Percentiles rank a stretch among this genome's conserved stretches.
Conservation (phyloP, 2,329 filamentous ascomycete species). For the Pseudodiploospora longispora region DNA sequence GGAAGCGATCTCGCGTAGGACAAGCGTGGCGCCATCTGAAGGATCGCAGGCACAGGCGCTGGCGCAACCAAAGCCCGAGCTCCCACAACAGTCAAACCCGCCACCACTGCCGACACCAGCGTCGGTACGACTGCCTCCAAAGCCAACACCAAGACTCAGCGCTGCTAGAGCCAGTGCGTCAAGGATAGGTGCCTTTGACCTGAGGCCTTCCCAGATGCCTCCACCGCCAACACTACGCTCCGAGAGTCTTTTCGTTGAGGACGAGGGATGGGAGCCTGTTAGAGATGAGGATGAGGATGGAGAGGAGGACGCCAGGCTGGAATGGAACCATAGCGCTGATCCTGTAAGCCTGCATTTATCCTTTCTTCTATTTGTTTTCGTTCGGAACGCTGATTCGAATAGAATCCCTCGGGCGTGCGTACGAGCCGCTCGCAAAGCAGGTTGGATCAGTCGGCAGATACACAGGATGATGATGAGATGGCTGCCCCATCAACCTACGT, state of each 20-base stretch:
- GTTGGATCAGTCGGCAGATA: slow-evolving; percentile 13
- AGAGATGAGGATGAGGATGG: slow-evolving; percentile 51
- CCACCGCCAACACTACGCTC: slow-evolving; percentile 51
- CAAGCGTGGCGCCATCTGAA: slow-evolving; percentile 31
- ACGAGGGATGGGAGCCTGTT: slow-evolving; percentile 68
- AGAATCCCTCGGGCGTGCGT: slow-evolving; percentile 38
- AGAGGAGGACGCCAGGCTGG: slow-evolving; percentile 58
- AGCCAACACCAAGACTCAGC: slow-evolving; percentile 25
- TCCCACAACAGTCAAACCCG: slow-evolving; percentile 8
- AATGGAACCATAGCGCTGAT: slow-evolving; percentile 65
- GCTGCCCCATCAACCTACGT: slow-evolving; percentile 31
- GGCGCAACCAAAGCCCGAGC: slow-evolving; percentile 3
- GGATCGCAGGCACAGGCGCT: slow-evolving; percentile 14
- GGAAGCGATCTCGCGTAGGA: slow-evolving; percentile 39
- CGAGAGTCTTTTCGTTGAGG: slow-evolving; percentile 67
- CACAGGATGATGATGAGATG: slow-evolving; percentile 14
- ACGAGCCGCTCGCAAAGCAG: slow-evolving; percentile 30
- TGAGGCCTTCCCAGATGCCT: slow-evolving; percentile 46
- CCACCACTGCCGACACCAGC: slow-evolving; percentile 12
- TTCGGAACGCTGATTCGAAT: slow-evolving; percentile 19
- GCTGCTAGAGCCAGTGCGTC: slow-evolving; percentile 27
- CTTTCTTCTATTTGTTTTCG: neutral
- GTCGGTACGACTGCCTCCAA: slow-evolving; percentile 19
- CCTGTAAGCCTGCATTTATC: slow-evolving; percentile 36
- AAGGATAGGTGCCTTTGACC: slow-evolving; percentile 31